Conservation (phyloP, 1,284 basidiomycete species). For the Pseudozyma tsukubaensis region DNA sequence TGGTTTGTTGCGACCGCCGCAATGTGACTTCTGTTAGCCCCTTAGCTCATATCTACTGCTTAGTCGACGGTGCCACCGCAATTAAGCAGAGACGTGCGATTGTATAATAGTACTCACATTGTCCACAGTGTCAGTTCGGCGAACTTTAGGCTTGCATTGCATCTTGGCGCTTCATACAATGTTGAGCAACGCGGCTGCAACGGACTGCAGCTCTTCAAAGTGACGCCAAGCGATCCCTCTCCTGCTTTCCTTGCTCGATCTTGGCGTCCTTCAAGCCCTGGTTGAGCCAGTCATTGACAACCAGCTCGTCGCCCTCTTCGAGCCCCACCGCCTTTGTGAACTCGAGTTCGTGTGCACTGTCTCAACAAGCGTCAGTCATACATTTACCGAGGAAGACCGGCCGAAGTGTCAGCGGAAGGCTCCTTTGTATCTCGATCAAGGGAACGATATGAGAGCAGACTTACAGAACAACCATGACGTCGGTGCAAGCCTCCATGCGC, state of each 20-base stretch:
- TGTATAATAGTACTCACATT: background rate
- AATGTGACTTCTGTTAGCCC: no score
- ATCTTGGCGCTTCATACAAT: no score
- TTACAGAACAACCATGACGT: conserved; percentile 36
- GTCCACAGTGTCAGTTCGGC: background rate
- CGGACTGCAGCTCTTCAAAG: background rate
- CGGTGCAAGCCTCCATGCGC: conserved; percentile 17
- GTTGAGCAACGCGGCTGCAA: no score
- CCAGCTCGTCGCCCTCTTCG: conserved; percentile 8
- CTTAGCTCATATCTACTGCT: no score
- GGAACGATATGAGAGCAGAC: background rate
- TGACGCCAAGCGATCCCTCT: conserved; percentile 3
- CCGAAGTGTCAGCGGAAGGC: no score
- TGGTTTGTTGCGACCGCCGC: no score
- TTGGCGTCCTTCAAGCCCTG: conserved; percentile 20
- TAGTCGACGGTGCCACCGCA: no score
- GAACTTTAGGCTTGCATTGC: background rate
- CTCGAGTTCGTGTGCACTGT: conserved; percentile 26
- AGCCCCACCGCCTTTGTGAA: conserved; percentile 12
- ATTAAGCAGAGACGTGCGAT: no score
- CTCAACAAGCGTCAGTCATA: no score
- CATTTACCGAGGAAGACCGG: no score
- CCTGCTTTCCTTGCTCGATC: conserved; percentile 6
- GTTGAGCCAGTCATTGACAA: conserved; percentile 13
- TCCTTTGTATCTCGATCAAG: no score